Base-by-base conservation (phyloP, 176 grass and related monocot species). In the Avena eriantha region DNA sequence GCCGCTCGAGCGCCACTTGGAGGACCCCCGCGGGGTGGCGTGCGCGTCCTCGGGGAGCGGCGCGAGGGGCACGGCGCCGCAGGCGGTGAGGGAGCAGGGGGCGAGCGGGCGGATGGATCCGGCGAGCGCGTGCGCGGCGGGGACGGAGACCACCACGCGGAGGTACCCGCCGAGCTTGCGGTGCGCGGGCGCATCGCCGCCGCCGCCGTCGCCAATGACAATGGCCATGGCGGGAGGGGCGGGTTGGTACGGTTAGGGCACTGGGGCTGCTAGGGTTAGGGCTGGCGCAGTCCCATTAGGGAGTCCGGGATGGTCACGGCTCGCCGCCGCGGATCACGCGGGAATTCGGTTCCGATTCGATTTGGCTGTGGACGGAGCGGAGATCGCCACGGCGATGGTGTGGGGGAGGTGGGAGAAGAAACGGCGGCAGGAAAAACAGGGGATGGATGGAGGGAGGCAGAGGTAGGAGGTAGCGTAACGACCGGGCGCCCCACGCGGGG, bases 81-180 rank as follows among this genome's bases (percentile, higher is more conserved):
- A 85, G 7, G 53, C 14, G 67, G 77, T 87, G 21, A 90, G 80
- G 2, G 81, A 61, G 81, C 91, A 93, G 8, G 83, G 72, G 12
- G 90, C 66, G 21, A 87, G 64, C 1, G 82, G 79, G 0, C 24
- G 31, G 13, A 92, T 15, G 22, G 59, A 79, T 0, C 29, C 7
- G 5, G 47, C 39, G 1, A 2, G 4, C 0, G 65, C 2, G 34
- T 17, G 39, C 39, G 54, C 49, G 23, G 49, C 0, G 6, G 85
- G 26, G 0, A 91, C 16, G 46, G 94, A 86, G 24, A 99, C 33
- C 1, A 99, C 84, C 2, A n/a, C 86, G 69, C 90, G 92, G n/a
- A 99, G 86, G 89, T 87, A 99, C 36, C 97, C 94, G 36, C 82
- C 83, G 6, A 96, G 83, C 90, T 91, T 99, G 50, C 81, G 83